Conservation (phyloP, 768 basidiomycete genomes). For the Leccinum barrowsii region DNA sequence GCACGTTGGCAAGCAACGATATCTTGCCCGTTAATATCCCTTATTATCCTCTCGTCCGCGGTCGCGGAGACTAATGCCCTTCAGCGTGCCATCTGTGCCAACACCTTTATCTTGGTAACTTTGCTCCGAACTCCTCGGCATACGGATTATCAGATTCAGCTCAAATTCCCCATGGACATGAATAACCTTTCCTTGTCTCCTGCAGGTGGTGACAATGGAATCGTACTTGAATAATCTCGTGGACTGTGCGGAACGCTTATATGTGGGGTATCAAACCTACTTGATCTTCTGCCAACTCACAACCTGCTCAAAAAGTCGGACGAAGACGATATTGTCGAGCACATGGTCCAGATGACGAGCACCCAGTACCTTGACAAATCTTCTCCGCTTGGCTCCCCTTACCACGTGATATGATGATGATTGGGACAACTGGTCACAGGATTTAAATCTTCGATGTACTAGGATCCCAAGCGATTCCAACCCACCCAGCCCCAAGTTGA, state of each 20-base stretch:
- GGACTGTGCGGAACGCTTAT: background rate
- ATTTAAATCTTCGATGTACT: background rate
- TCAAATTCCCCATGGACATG: background rate
- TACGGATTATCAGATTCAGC: background rate
- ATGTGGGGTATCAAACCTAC: background rate
- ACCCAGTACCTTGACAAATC: background rate
- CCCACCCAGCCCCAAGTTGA: background rate
- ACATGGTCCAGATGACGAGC: background rate
- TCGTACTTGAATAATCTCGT: background rate
- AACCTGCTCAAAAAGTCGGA: background rate
- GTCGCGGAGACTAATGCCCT: background rate
- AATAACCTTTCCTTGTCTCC: background rate
- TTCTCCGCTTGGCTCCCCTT: background rate
- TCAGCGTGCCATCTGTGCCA: background rate
- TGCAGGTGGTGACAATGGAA: background rate
- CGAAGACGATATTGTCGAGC: background rate
- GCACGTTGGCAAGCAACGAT: background rate
- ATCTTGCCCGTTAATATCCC: background rate
- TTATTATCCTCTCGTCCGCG: background rate
- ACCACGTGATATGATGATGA: background rate
- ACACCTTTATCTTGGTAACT: background rate
- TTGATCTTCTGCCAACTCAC: background rate
- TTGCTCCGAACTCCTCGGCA: background rate
- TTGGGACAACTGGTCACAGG: background rate
- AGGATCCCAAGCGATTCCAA: background rate